These are phyloP conservation scores for Myriosclerotinia scirpicola DNA, from an alignment of 2,329 filamentous ascomycete genomes.

Conservation along the genomic window DNA sequence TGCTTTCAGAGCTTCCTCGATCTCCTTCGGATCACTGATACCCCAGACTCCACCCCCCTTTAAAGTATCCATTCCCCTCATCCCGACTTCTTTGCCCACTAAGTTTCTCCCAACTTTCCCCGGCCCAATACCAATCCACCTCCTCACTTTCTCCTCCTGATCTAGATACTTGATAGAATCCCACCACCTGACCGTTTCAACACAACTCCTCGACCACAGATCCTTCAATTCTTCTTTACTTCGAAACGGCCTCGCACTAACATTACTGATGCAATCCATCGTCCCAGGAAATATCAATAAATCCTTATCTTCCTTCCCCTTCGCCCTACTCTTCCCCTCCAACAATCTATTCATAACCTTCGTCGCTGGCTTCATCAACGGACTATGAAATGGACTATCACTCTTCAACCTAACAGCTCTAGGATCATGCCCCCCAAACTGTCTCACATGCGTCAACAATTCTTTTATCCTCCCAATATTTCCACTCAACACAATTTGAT, in stretches of 20 bases:
- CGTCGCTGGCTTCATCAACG: slow-evolving; percentile 84
- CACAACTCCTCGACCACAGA: slow-evolving; percentile 73
- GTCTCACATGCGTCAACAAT: slow-evolving; percentile 78
- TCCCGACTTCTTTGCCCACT: slow-evolving; percentile 92
- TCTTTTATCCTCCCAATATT: slow-evolving; percentile 79
- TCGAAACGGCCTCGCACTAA: slow-evolving; percentile 74
- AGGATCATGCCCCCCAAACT: slow-evolving; percentile 90
- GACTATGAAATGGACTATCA: slow-evolving; percentile 87
- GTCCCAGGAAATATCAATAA: slow-evolving; percentile 72
- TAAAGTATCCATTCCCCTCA: slow-evolving; percentile 72
- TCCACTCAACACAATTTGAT: slow-evolving; percentile 92
- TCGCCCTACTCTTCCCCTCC: slow-evolving; percentile 55
- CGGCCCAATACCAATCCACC: slow-evolving; percentile 91
- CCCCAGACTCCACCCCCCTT: slow-evolving; percentile 94
- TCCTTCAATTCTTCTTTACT: slow-evolving; percentile 75
- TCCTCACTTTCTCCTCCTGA: slow-evolving; percentile 73
- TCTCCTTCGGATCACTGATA: slow-evolving; percentile 75
- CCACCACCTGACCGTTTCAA: slow-evolving; percentile 96
- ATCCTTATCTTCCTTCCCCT: slow-evolving; percentile 56
- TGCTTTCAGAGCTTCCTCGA: slow-evolving; percentile 65
- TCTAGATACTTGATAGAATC: slow-evolving; percentile 89
- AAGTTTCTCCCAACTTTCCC: slow-evolving; percentile 92
- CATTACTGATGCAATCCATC: slow-evolving; percentile 82
- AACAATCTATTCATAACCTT: slow-evolving; percentile 70
- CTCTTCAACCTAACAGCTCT: slow-evolving; percentile 82